A percentile compares a stretch with the other conserved stretches of the same genome.
These are phyloP conservation scores for Pseudopyrenochaeta lycopersici DNA, from an alignment of 2,329 filamentous ascomycete genomes.

Conservation along the genomic window DNA sequence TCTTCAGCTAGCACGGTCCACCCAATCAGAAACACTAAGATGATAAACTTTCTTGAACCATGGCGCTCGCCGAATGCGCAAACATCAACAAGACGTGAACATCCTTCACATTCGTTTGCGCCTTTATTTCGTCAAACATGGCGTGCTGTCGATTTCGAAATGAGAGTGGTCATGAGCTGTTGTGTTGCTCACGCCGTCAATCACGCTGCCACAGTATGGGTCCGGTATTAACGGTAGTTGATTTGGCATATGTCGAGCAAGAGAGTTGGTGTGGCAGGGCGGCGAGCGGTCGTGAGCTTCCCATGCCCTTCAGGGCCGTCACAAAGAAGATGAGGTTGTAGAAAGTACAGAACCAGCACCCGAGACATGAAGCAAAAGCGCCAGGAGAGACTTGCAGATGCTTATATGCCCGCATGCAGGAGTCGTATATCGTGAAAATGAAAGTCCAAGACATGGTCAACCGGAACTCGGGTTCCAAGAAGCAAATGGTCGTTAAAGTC, in stretches of 20 bases:
- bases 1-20: constrained; percentile 20
- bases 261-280: constrained; percentile 26
- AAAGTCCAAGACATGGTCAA: constrained; percentile 39
- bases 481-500: constrained; percentile 47
- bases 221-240: constrained; percentile 17
- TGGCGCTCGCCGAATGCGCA: constrained; percentile 27
- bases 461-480: constrained; percentile 27
- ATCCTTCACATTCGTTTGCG: constrained; percentile 38
- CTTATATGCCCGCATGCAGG: constrained; percentile 45
- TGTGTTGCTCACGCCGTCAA: constrained; percentile 22
- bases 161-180: constrained; percentile 12
- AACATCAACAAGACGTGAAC: constrained; percentile 38
- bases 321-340: constrained; percentile 35
- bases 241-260: constrained; percentile 16
- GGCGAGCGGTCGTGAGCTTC: constrained; percentile 22
- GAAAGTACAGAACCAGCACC: constrained; percentile 49
- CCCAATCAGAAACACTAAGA: constrained; percentile 35
- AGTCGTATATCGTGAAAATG: constrained; percentile 48
- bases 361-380: constrained; percentile 39
- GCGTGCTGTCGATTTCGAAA: constrained; percentile 17
- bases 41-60: constrained; percentile 29
- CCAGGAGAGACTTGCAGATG: constrained; percentile 36
- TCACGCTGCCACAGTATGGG: constrained; percentile 24
- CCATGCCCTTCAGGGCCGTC: constrained; percentile 26
- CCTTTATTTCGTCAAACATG: constrained; percentile 39